These are phyloP conservation scores for Ceratobasidium sp. DNA, from an alignment of 1,284 basidiomycete genomes.

Conservation along the genomic window DNA sequence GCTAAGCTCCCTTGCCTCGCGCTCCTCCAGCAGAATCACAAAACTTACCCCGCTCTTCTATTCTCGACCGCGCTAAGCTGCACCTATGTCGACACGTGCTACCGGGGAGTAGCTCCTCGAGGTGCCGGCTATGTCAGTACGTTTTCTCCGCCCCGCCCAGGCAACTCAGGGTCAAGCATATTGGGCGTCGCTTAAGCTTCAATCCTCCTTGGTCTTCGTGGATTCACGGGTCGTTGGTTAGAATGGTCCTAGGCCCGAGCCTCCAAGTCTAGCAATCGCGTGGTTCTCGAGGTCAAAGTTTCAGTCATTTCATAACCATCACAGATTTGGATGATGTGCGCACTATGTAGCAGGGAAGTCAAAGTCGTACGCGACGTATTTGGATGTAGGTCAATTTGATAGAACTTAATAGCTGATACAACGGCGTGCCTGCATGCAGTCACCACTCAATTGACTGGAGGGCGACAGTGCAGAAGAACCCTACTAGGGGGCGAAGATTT, in stretches of 20 bases:
- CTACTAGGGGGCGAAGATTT: background rate
- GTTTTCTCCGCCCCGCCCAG: background rate
- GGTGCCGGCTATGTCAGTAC: background rate
- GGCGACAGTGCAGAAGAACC: background rate
- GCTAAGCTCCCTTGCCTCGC: background rate
- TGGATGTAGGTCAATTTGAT: background rate
- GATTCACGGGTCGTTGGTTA: background rate
- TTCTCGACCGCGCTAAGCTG: constrained; percentile 5
- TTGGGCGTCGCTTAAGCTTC: background rate
- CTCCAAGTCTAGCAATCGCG: background rate
- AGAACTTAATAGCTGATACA: background rate
- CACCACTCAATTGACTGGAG: background rate
- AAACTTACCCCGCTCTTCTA: background rate
- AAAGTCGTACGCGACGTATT: background rate
- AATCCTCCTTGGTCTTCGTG: background rate
- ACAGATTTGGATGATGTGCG: background rate
- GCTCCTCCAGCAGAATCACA: background rate
- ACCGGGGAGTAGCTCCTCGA: background rate
- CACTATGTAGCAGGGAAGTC: constrained; percentile 1
- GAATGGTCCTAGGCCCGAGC: background rate
- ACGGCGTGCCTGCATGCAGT: background rate
- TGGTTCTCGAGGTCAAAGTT: background rate
- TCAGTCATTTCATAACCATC: background rate
- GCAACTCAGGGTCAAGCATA: background rate
- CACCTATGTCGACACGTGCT: background rate